Conservation (phyloP, 331 rosid genomes). For the Rhamnella rubrinervis region DNA sequence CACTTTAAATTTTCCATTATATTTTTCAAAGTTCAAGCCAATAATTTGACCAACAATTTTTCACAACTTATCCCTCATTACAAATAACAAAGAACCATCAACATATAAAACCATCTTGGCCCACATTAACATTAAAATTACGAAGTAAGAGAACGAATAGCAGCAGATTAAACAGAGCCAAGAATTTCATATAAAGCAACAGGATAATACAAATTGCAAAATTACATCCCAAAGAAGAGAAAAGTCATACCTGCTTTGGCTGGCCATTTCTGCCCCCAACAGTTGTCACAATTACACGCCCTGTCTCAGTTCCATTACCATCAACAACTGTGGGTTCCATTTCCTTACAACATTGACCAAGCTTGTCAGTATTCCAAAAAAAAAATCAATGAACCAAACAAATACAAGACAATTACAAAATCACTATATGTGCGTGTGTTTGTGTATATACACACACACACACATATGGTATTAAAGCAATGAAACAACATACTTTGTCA, state of each 20-base stretch:
- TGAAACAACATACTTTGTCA: constrained; percentile 37
- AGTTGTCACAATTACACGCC: constrained; percentile 68
- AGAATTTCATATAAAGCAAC: background rate
- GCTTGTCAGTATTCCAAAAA: background rate
- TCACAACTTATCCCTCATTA: too few species aligned
- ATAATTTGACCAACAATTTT: too few species aligned
- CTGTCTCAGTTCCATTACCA: constrained; percentile 77
- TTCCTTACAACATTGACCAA: constrained; percentile 29
- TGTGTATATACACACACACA: background rate
- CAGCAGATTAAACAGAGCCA: background rate
- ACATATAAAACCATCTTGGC: too few species aligned
- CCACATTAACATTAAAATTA: too few species aligned
- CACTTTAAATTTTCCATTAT: too few species aligned
- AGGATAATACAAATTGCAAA: background rate
- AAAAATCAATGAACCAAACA: background rate
- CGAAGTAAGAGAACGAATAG: too few species aligned
- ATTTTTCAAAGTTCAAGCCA: too few species aligned
- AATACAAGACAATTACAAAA: background rate
- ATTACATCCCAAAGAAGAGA: background rate
- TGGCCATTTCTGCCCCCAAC: constrained; percentile 75
- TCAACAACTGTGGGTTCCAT: constrained; percentile 56
- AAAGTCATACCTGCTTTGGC: constrained; percentile 56
- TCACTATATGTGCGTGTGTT: background rate
- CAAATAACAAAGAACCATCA: too few species aligned
- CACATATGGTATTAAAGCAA: background rate